A percentile compares a stretch with the other conserved stretches of the same genome.
These are phyloP conservation scores for Candida peoriensis DNA, from an alignment of 805 yeast species.

Conservation along the genomic window DNA sequence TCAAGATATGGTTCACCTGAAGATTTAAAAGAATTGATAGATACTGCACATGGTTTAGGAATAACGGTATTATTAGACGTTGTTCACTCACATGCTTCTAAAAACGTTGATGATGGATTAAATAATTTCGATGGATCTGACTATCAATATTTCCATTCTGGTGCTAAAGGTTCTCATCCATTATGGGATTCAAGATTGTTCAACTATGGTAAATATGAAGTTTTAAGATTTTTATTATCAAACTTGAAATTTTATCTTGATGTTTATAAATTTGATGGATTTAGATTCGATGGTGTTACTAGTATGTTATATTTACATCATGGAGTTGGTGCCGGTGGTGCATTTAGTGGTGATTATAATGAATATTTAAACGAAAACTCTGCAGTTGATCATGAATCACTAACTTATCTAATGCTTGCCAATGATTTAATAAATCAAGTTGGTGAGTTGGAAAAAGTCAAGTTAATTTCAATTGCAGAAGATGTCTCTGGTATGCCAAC, in stretches of 20 bases:
- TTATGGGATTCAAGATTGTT: constrained; percentile 96
- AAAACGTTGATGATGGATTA: constrained; percentile 89
- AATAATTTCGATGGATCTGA: constrained; percentile 94
- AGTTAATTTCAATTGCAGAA: constrained; percentile 82
- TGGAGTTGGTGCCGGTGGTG: constrained; percentile 78
- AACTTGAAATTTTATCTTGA: constrained; percentile 82
- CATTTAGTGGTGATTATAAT: constrained; percentile 87
- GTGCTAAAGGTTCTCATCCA: constrained; percentile 83
- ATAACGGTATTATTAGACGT: constrained; percentile 83
- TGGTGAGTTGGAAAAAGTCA: constrained; percentile 36
- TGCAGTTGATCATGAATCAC: constrained; percentile 82
- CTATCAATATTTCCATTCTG: constrained; percentile 89
- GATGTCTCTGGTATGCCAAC: constrained; percentile 99
- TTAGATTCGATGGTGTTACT: constrained; percentile 95
- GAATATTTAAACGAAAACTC: constrained; percentile 78
- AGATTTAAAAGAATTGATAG: constrained; percentile 84
- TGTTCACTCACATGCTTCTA: constrained; percentile 95
- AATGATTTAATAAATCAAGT: constrained; percentile 64
- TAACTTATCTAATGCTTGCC: constrained; percentile 86
- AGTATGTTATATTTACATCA: constrained; percentile 89
- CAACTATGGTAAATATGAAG: constrained; percentile 89
- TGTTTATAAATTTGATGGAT: constrained; percentile 86
- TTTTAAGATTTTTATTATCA: constrained; percentile 76
- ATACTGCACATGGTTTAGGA: constrained; percentile 86
- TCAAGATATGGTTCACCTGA: constrained; percentile 96